Conservation (phyloP, 2,329 filamentous ascomycete species). For the Phyllosticta paracitricarpa region DNA sequence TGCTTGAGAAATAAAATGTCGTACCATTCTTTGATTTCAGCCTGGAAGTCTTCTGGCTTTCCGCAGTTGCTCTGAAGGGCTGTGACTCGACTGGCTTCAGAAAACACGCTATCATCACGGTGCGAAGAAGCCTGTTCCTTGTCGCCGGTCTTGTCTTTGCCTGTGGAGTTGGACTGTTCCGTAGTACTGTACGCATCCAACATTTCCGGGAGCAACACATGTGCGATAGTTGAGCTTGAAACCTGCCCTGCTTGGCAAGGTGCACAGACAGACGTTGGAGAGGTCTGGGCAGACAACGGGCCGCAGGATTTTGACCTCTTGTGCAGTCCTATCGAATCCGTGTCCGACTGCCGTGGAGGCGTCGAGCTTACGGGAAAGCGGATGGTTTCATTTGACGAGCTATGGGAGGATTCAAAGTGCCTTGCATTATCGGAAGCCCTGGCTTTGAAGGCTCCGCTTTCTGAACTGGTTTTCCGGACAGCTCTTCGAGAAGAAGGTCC, state of each 20-base stretch:
- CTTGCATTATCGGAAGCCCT: neutral
- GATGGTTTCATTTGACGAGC: neutral
- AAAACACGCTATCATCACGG: neutral
- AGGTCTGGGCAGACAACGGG: neutral
- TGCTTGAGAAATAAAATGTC: conserved; percentile 3
- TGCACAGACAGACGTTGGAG: too few species aligned
- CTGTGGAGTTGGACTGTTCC: neutral
- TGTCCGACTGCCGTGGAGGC: neutral
- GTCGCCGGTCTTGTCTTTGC: neutral
- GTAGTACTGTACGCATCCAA: neutral
- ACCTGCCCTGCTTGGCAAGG: neutral
- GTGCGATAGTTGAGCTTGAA: neutral
- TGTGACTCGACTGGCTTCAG: neutral
- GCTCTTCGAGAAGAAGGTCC: neutral
- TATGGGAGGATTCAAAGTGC: neutral
- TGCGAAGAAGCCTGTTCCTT: neutral
- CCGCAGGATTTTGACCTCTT: neutral
- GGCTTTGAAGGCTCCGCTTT: neutral
- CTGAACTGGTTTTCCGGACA: neutral
- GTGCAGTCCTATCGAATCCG: neutral
- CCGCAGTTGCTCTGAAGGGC: neutral
- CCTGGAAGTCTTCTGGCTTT: neutral
- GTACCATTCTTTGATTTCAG: conserved; percentile 6
- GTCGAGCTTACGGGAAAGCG: neutral
- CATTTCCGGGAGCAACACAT: too few species aligned